phyloP scores from a whole-genome alignment of 2,329 filamentous ascomycete species.

The Ophiostoma ulmi region DNA sequence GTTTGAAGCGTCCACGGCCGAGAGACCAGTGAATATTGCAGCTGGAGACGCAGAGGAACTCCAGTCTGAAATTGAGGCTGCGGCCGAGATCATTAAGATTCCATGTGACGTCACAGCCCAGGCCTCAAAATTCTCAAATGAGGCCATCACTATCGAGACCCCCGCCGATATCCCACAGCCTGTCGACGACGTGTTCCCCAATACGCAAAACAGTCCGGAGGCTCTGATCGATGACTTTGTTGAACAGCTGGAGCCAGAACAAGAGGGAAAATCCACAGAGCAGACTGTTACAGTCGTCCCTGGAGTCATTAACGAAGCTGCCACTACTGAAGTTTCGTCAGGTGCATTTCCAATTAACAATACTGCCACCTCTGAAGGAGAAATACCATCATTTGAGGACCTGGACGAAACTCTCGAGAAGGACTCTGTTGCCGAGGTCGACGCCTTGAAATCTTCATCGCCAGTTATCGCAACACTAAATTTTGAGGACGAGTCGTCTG shows the following conservation, averaged over 20 bases:
- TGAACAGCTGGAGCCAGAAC: neutral
- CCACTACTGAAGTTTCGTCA: neutral
- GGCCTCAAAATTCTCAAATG: neutral
- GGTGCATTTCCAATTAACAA: no score
- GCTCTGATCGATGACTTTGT: neutral
- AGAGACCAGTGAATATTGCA: neutral
- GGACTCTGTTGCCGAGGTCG: neutral
- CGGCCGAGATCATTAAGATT: neutral
- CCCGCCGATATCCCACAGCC: neutral
- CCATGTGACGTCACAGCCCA: neutral
- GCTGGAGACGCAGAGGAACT: neutral
- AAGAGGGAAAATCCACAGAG: neutral
- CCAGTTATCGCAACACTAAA: neutral
- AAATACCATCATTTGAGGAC: neutral
- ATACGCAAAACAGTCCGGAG: neutral
- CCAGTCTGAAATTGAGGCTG: neutral
- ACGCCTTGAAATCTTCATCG: neutral
- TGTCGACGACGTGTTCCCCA: neutral
- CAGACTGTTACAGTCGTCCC: neutral
- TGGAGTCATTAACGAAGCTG: neutral
- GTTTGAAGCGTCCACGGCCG: neutral
- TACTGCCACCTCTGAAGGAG: neutral
- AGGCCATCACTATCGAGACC: neutral
- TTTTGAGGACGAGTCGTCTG: neutral
- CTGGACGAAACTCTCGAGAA: neutral